These are phyloP conservation scores for Backusella psychrophila DNA, from an alignment of 192 early-diverging fungal species.

Conservation along the genomic window DNA sequence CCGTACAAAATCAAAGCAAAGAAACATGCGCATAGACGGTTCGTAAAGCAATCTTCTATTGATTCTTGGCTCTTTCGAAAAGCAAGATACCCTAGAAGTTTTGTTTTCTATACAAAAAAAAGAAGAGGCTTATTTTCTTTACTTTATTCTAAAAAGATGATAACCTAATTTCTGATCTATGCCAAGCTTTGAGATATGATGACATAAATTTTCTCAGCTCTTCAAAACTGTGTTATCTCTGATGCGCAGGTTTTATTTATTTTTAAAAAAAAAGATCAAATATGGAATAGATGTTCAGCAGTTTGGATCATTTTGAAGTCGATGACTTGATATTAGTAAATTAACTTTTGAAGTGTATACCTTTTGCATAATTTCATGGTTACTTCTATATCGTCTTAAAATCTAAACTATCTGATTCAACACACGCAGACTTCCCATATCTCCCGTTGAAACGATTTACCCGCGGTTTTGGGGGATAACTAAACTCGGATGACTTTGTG, in stretches of 20 bases:
- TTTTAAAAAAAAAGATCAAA: not conserved
- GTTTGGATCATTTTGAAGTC: not conserved
- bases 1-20: not conserved
- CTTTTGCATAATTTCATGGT: not conserved
- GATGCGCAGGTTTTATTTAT: not conserved
- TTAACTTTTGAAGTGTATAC: not conserved
- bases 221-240: not conserved
- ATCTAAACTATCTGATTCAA: not conserved
- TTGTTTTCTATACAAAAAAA: not conserved
- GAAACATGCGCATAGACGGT: not conserved
- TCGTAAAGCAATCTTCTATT: not conserved
- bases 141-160: not conserved
- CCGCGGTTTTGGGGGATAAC: not conserved
- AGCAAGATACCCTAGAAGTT: not conserved
- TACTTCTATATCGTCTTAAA: not conserved
- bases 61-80: not conserved
- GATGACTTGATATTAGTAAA: not conserved
- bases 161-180: not conserved
- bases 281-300: not conserved
- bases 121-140: not conserved
- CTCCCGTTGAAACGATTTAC: not conserved
- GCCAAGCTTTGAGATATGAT: not conserved
- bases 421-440: not conserved
- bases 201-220: not conserved
- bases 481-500: not conserved